These are phyloP conservation scores for Hyphopichia wangnamkhiaoensis DNA, from an alignment of 1,139 yeast genomes.

Conservation along the genomic window DNA sequence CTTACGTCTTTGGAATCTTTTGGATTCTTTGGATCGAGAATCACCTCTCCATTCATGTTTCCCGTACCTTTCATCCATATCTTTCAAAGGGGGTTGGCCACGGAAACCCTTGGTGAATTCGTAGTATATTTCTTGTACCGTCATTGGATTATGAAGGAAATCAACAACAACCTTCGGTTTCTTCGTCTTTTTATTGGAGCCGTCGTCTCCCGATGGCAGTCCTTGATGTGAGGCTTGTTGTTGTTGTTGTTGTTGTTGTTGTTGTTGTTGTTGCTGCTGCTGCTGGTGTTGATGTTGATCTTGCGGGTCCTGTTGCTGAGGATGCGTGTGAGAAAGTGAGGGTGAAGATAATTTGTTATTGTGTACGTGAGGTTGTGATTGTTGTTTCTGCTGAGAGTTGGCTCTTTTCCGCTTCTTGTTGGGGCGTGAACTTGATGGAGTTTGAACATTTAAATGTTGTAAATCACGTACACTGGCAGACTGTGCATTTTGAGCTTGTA, in stretches of 20 bases:
- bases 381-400: constrained; percentile 11
- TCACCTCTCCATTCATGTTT: constrained; percentile 52
- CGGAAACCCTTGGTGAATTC: constrained; percentile 49
- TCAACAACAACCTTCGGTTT: constrained; percentile 40
- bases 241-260: neutral
- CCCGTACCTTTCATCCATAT: constrained; percentile 46
- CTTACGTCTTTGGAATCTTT: constrained; percentile 47
- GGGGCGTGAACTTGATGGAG: constrained; percentile 4
- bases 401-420: constrained; percentile 3
- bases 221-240: constrained; percentile 5
- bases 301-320: too few relatives aligned
- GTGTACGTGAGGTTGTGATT: constrained; percentile 2
- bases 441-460: too few relatives aligned
- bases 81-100: constrained; percentile 47
- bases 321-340: too few relatives aligned
- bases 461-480: constrained; percentile 1
- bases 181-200: constrained; percentile 15
- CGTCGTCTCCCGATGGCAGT: neutral
- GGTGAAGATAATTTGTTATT: too few relatives aligned
- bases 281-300: too few relatives aligned
- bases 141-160: constrained; percentile 48
- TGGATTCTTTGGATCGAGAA: constrained; percentile 48
- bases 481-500: constrained; percentile 24
- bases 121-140: constrained; percentile 47
- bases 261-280: neutral